Percentiles rank a stretch among this genome's conserved stretches.
phyloP scores from a whole-genome alignment of 2,329 filamentous ascomycete genomes.

The Blastomyces parvus region DNA sequence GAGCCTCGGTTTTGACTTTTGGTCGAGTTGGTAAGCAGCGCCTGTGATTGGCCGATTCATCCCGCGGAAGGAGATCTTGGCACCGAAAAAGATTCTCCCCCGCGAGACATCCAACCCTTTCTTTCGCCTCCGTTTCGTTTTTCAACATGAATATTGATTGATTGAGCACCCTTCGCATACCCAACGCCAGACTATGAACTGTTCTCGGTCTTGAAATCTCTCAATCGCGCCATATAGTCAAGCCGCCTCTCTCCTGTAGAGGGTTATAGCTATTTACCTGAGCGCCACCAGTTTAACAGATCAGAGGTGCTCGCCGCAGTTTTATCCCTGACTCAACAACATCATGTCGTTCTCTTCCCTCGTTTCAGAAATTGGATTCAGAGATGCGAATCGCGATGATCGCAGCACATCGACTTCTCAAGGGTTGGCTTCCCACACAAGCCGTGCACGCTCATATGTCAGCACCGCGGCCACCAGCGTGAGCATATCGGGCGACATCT shows the following conservation, averaged over 20 bases:
- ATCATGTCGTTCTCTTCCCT: constrained; percentile 43
- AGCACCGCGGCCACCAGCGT: constrained; percentile 43
- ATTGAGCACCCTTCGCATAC: background rate
- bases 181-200: background rate
- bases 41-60: background rate
- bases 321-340: background rate
- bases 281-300: background rate
- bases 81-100: background rate
- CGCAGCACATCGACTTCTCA: constrained; percentile 36
- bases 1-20: background rate
- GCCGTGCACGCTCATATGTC: constrained; percentile 35
- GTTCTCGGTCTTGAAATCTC: background rate
- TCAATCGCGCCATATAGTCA: background rate
- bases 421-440: constrained; percentile 28
- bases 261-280: background rate
- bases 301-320: background rate
- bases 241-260: background rate
- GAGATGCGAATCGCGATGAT: constrained; percentile 35
- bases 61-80: background rate
- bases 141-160: too few relatives aligned
- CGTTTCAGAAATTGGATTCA: constrained; percentile 41
- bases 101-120: too few relatives aligned
- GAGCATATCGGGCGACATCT: constrained; percentile 56
- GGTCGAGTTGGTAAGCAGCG: background rate
- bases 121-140: too few relatives aligned